A percentile compares a stretch with the other conserved stretches of the same genome.
phyloP scores from a whole-genome alignment of 2,329 filamentous ascomycete genomes.

The Monosporascus sp. region DNA sequence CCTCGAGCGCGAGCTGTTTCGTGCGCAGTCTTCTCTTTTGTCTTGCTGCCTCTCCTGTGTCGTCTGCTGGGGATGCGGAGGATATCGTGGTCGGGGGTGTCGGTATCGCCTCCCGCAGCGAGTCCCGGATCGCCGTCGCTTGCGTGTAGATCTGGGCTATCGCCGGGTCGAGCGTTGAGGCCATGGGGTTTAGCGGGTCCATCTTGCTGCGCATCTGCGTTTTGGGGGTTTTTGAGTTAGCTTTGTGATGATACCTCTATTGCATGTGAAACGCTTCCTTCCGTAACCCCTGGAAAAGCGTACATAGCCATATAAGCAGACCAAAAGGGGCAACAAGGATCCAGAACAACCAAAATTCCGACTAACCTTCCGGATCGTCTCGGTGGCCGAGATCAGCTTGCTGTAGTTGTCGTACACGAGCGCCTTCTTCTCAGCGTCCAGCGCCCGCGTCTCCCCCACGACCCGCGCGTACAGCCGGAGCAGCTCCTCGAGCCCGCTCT shows the following conservation, averaged over 20 bases:
- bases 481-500: conserved; percentile 61
- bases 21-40: conserved; percentile 31
- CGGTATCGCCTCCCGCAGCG: conserved; percentile 42
- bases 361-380: conserved; percentile 76
- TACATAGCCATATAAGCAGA: background rate
- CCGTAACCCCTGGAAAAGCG: too few relatives aligned
- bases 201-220: conserved; percentile 73
- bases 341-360: too few relatives aligned
- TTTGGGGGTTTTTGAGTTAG: background rate
- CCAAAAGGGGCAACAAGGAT: background rate
- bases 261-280: background rate
- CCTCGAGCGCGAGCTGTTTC: conserved; percentile 56
- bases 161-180: conserved; percentile 65
- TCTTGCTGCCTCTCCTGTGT: conserved; percentile 27
- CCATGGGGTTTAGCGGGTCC: conserved; percentile 71
- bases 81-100: conserved; percentile 34
- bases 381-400: conserved; percentile 92
- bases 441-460: conserved; percentile 74
- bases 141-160: conserved; percentile 68
- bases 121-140: conserved; percentile 49
- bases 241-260: background rate
- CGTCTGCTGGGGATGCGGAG: background rate
- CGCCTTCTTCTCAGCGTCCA: conserved; percentile 95
- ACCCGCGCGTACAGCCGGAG: conserved; percentile 66
- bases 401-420: conserved; percentile 98